These are phyloP conservation scores for Syzygium grande DNA, from an alignment of 345 rosid genomes.

Conservation along the genomic window DNA sequence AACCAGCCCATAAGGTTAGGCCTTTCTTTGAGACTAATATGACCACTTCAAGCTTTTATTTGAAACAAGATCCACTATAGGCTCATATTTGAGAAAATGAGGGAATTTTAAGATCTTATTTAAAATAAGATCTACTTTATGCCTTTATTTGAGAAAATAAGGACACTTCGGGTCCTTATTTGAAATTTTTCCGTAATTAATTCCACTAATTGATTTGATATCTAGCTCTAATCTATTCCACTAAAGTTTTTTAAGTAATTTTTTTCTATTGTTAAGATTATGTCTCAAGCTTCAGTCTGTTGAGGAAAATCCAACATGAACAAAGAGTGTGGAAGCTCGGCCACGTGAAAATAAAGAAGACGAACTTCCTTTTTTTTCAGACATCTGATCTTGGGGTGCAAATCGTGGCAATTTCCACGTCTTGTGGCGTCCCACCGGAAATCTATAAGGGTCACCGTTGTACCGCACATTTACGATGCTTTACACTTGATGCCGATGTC, in stretches of 20 bases:
- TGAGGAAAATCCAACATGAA: neutral
- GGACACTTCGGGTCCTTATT: no score
- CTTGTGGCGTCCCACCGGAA: neutral
- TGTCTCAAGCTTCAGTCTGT: neutral
- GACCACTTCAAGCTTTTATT: no score
- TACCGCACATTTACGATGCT: neutral
- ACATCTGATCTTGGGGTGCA: rapidly evolving
- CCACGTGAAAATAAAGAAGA: neutral
- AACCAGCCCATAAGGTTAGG: no score
- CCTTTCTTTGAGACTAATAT: no score
- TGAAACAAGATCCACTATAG: no score
- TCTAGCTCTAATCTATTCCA: neutral
- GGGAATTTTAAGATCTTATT: no score
- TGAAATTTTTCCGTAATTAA: no score
- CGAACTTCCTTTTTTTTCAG: rapidly evolving
- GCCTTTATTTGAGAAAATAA: no score
- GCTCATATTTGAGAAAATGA: no score
- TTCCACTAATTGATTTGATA: neutral
- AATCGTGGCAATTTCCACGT: neutral
- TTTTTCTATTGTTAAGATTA: neutral
- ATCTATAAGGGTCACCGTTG: neutral
- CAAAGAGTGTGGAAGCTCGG: neutral
- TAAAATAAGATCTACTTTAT: no score
- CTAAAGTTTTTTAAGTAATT: neutral
- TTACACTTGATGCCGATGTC: neutral